Evolutionary conservation across 164 flowering plant genomes (phyloP), one percentile per base, ranked within the genome.

Genomic region (Magnolia sinica): DNA sequence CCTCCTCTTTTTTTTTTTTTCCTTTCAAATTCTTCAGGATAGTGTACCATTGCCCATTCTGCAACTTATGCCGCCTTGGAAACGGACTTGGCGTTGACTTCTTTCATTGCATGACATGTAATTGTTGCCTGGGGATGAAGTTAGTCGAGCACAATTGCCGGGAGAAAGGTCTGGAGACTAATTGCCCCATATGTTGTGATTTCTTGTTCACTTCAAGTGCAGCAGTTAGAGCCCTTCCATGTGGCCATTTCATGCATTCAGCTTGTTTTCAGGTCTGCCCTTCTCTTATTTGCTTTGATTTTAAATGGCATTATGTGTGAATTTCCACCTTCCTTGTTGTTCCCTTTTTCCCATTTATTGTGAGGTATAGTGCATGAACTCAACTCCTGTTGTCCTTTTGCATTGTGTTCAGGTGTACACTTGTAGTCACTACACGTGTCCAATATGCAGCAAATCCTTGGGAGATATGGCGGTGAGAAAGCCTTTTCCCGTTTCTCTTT

Each of bases 81-180:
- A 86, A 79, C 67, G 98, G 99, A 29, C 97, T 95, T 74, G 99
- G 98, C 22, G 73, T 87, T 37, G 99, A 95, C 70, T 86, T 87
- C 82, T 95, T 90, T 77, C 99, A 95, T 81, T 95, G 99, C 90
- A 95, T 95, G 99, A 89, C 87, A 20, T 95, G 99, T 88, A 95
- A 95, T 82, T 92, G 89, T 72, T 95, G 99, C 85, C 79, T 95
- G 78, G 88, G 87, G 14, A 89, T 85, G 82, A 87, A 87, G 83
- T 70, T 89, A 70, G 85, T 81, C 61, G 91, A 91, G 77, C 99
- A 95, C 80, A 93, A 87, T 73, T 95, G 99, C 79, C 84, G 88
- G 79, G 98, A 93, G 84, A 95, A 95, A 83, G 89, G 95, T 76
- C 82, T 95, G 24, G 99, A 95, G 84, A 89, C 88, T 37, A 92